Evolutionary conservation across 306 rosid genomes (phyloP), one percentile per base, ranked within the genome.

Genomic region (Castanea mollissima): DNA sequence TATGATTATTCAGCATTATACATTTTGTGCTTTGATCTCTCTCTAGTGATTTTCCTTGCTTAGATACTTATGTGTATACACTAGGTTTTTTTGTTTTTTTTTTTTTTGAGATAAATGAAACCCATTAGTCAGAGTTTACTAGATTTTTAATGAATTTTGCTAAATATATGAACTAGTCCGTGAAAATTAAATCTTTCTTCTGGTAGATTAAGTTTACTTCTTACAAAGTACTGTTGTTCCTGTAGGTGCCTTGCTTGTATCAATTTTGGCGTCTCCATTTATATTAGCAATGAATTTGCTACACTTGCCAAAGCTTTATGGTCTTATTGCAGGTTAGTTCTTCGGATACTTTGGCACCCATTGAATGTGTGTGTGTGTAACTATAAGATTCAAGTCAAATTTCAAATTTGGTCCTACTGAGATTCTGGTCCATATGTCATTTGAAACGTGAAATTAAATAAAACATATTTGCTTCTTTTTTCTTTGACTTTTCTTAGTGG

Each of bases 191-290:
- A 8, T 67, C 2, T 5, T 78, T 10, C 18, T 25, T 21, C 1
- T 58, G 25, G 23, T 41, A 32, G 29, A 46, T 55, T 16, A 1
- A 70, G 16, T 70, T 59, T 16, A 55, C 74, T 38, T 3, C 19
- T 55, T 69, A 11, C 57, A 56, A 18, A 49, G 55, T 78, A 73
- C 49, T 82, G 62, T 55, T 63, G 16, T 78, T 65, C 21, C 71
- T 74, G 54, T 78, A 94, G 99, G 97, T 46, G 93, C 97, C 55
- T 81, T 91, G 81, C 78, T 94, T 56, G 95, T 90, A 55, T 92
- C 99, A 46, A 68, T 86, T 60, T 76, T 90, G 73, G 90, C 92
- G 20, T 80, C 91, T 71, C 99, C 97, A 1, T 14, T 89, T 76
- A 82, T 91, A 63, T 77, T 90, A 18, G 84, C 74, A 60, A 81